Percentiles rank a stretch among this genome's conserved stretches.
phyloP scores from a whole-genome alignment of 192 early-diverging fungal genomes.

The Thamnidium elegans region DNA sequence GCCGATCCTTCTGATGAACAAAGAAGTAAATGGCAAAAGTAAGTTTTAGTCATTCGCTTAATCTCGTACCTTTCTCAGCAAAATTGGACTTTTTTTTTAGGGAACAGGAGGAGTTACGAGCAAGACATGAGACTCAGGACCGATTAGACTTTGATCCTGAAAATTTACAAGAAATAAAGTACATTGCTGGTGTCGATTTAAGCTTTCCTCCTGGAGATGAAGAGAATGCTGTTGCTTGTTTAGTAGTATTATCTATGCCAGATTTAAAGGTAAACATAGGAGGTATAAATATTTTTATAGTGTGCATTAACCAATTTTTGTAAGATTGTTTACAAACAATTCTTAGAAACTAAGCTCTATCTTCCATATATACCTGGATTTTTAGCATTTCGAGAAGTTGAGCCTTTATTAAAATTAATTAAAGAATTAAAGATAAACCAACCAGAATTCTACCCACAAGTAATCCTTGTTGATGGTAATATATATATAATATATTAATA shows the following conservation, averaged over 20 bases:
- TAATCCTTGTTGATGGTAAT: constrained; percentile 71
- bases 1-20: too few species aligned
- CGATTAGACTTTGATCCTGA: constrained; percentile 12
- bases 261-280: constrained; percentile 41
- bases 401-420: constrained; percentile 58
- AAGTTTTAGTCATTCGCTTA: too few species aligned
- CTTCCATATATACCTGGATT: constrained; percentile 87
- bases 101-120: constrained; percentile 8
- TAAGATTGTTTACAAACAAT: constrained; percentile 64
- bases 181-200: constrained; percentile 75
- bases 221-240: constrained; percentile 66
- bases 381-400: constrained; percentile 89
- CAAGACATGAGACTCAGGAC: not conserved
- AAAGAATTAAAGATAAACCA: constrained; percentile 40
- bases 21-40: too few species aligned
- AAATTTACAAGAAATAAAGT: constrained; percentile 35
- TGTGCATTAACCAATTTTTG: not conserved
- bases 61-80: too few species aligned
- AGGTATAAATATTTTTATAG: not conserved
- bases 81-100: not conserved
- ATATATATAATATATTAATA: not conserved
- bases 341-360: constrained; percentile 53
- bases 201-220: constrained; percentile 60
- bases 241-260: constrained; percentile 72
- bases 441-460: constrained; percentile 68